Base-by-base conservation (phyloP, 768 basidiomycete genomes). In the Leccinellum luteum region DNA sequence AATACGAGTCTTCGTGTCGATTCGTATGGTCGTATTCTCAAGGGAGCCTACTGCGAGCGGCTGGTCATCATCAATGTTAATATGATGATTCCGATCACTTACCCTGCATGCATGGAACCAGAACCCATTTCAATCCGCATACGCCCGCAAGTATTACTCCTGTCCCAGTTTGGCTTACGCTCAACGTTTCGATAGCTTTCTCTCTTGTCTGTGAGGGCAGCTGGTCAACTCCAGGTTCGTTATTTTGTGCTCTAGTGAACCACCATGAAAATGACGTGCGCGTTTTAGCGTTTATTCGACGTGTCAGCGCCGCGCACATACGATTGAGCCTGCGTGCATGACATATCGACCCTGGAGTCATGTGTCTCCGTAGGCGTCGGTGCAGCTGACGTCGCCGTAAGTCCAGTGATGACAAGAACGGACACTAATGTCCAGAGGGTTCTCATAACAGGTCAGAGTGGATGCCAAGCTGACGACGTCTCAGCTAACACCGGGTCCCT, bases 341-440 rank as follows among this genome's bases (percentile, higher is more conserved):
- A 57, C 41, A 61, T 60, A 32, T 25, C 53, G 49, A 54, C 58
- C 62, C 54, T 55, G 53, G 51, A 31, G 51, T 57, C 48, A 27
- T 51, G 30, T 44, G 52, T 48, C 38, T 51, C 61, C 57, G 59
- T 66, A 44, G 67, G 54, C 45, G 48, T 54, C 32, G 60, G 64
- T 34, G 61, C 67, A 15, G 55, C 66, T 5, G 19, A 43, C 30
- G 59, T 61, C 35, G 38, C 54, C 44, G 41, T 34, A 55, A 53
- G 31, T 12, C 58, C 54, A 25, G 25, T 23, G 3, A 56, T 41
- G 21, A 41, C 51, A 19, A 66, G 38, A 58, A 57, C 14, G 44
- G 54, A 43, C 14, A 35, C 34, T 27, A 54, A 19, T 14, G 32
- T 43, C 35, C 44, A 44, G 5, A 28, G 27, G 43, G 6, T 9